These are phyloP conservation scores for Pichia cabralensis DNA, from an alignment of 805 yeast species.

Conservation along the genomic window DNA sequence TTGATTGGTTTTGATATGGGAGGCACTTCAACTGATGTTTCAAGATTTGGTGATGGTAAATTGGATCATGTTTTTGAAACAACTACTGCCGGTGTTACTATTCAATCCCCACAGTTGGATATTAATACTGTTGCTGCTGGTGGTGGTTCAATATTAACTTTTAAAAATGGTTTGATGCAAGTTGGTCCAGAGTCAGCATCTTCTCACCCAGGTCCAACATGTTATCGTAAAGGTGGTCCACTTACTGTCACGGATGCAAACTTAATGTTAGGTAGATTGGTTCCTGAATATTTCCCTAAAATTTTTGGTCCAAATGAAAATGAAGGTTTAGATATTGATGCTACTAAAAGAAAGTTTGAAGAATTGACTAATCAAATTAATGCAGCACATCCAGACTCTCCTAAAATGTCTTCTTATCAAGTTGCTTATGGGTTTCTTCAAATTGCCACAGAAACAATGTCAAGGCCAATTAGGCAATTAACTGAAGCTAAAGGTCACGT, in stretches of 20 bases:
- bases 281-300: constrained; percentile 68
- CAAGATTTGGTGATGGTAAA: constrained; percentile 55
- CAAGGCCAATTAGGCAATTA: constrained; percentile 73
- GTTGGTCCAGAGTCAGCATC: constrained; percentile 86
- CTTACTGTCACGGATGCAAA: constrained; percentile 82
- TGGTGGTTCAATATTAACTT: constrained; percentile 61
- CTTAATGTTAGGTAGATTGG: constrained; percentile 56
- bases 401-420: constrained; percentile 43
- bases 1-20: constrained; percentile 84
- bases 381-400: constrained; percentile 32
- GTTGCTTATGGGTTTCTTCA: constrained; percentile 74
- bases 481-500: constrained; percentile 79
- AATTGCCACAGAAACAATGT: constrained; percentile 83
- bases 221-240: constrained; percentile 82
- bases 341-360: constrained; percentile 39
- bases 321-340: constrained; percentile 52
- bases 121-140: constrained; percentile 81
- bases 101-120: constrained; percentile 76
- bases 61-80: constrained; percentile 76
- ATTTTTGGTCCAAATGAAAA: constrained; percentile 79
- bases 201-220: constrained; percentile 85
- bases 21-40: constrained; percentile 81
- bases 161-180: constrained; percentile 61
- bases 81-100: constrained; percentile 71
- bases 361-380: constrained; percentile 51